Percentiles rank a stretch among this genome's conserved stretches.
Evolutionary conservation across 2,329 filamentous ascomycete genomes (phyloP).

Genomic region (Colletotrichum agaves): DNA sequence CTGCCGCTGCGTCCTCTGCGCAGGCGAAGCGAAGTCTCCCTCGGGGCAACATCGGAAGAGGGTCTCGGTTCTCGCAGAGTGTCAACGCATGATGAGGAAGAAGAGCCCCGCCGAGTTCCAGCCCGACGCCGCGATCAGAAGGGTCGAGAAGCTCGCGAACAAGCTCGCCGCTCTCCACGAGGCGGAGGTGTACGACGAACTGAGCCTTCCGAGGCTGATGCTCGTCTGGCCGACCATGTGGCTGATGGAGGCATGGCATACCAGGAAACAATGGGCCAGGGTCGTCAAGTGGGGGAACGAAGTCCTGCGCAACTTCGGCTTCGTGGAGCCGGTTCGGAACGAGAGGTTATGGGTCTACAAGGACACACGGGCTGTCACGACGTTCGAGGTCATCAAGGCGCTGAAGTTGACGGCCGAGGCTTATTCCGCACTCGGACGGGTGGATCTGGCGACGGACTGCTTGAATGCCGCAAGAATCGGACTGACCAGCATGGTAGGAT

Average conservation of each 20-base stretch:
- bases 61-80: conserved; percentile 37
- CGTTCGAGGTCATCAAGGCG: conserved; percentile 49
- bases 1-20: conserved; percentile 53
- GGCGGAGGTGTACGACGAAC: conserved; percentile 42
- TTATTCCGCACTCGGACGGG: conserved; percentile 43
- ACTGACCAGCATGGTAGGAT: conserved; percentile 47
- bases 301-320: conserved; percentile 50
- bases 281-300: conserved; percentile 44
- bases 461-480: conserved; percentile 45
- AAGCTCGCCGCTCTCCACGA: conserved; percentile 49
- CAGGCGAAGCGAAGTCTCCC: conserved; percentile 42
- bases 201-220: conserved; percentile 46
- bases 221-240: conserved; percentile 51
- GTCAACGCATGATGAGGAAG: conserved; percentile 45
- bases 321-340: conserved; percentile 39
- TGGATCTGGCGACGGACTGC: conserved; percentile 42
- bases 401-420: conserved; percentile 46
- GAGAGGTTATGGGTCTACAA: conserved; percentile 42
- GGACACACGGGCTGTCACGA: conserved; percentile 43
- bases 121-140: conserved; percentile 47
- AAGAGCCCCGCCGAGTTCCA: conserved; percentile 40
- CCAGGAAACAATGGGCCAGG: conserved; percentile 47
- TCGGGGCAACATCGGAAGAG: conserved; percentile 39
- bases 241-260: conserved; percentile 47
- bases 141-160: conserved; percentile 45